A percentile compares a stretch with the other conserved stretches of the same genome.
Conservation (phyloP, 495 filamentous ascomycete genomes). For the Evernia prunastri region DNA sequence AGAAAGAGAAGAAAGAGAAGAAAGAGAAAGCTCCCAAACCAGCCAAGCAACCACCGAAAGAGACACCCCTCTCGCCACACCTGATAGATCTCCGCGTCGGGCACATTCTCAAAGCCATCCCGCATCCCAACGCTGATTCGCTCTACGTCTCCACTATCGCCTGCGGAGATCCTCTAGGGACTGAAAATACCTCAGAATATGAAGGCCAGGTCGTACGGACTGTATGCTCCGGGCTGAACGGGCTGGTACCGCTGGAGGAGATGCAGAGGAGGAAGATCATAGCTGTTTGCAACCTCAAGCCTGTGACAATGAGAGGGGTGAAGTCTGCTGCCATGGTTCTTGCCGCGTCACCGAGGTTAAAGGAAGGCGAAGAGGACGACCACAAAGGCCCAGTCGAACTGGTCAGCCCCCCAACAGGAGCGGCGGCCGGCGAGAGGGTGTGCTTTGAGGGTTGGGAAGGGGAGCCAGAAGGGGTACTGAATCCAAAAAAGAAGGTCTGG, state of each 20-base stretch:
- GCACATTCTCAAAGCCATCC: conserved; percentile 89
- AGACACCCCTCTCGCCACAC: conserved; percentile 67
- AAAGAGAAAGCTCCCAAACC: conserved; percentile 70
- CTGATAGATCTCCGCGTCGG: conserved; percentile 93
- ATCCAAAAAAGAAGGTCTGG: conserved; percentile 99
- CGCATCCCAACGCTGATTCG: conserved; percentile 94
- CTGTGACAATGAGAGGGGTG: conserved; percentile 96
- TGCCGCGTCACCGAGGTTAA: conserved; percentile 75
- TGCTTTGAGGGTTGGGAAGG: conserved; percentile 89
- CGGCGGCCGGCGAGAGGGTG: conserved; percentile 75
- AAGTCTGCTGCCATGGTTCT: conserved; percentile 95
- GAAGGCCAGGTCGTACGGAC: conserved; percentile 86
- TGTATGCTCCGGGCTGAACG: conserved; percentile 93
- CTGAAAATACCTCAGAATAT: conserved; percentile 79
- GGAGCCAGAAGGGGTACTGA: conserved; percentile 84
- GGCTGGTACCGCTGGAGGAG: conserved; percentile 81
- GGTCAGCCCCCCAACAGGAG: conserved; percentile 73
- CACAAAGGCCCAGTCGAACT: conserved; percentile 91
- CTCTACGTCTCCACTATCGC: conserved; percentile 96
- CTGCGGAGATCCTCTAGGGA: conserved; percentile 79
- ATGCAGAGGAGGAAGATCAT: conserved; percentile 96
- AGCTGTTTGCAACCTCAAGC: conserved; percentile 94
- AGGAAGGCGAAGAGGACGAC: conserved; percentile 71
- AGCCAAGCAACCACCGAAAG: conserved; percentile 57
- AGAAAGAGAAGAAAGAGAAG: conserved; percentile 86